A percentile compares a stretch with the other conserved stretches of the same genome.
These are phyloP conservation scores for Erigeron canadensis DNA, from an alignment of 129 eudicot species.

Conservation along the genomic window DNA sequence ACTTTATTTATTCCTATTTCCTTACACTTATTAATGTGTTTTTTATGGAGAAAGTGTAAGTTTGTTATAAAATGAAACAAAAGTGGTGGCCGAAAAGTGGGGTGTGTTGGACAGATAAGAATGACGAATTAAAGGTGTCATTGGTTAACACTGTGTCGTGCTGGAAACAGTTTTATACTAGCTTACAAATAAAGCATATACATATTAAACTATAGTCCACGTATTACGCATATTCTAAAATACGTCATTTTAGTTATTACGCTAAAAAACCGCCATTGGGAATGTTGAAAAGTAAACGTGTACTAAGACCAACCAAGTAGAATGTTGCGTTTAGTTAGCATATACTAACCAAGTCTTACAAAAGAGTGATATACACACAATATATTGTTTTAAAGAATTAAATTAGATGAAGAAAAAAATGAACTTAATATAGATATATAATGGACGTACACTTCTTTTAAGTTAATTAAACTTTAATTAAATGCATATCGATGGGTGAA, in stretches of 20 bases:
- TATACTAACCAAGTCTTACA: too few relatives aligned
- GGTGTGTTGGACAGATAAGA: constrained; percentile 20
- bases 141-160: constrained; percentile 20
- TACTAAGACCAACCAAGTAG: too few relatives aligned
- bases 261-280: background rate
- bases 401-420: too few relatives aligned
- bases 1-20: background rate
- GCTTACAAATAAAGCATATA: constrained; percentile 17
- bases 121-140: constrained; percentile 1
- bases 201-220: background rate
- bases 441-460: too few relatives aligned
- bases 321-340: too few relatives aligned
- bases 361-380: too few relatives aligned
- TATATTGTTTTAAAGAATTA: too few relatives aligned
- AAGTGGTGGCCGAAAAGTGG: constrained; percentile 15
- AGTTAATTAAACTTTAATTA: too few relatives aligned
- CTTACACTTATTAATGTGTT: background rate
- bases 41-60: background rate
- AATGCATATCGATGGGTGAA: too few relatives aligned
- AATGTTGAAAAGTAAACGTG: too few relatives aligned
- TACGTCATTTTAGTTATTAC: constrained; percentile 3
- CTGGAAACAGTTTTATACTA: constrained; percentile 13
- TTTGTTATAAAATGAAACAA: background rate
- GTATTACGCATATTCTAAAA: background rate
- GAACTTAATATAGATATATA: too few relatives aligned